Conservation (phyloP, 306 rosid species). For the Cicer cuneatum region DNA sequence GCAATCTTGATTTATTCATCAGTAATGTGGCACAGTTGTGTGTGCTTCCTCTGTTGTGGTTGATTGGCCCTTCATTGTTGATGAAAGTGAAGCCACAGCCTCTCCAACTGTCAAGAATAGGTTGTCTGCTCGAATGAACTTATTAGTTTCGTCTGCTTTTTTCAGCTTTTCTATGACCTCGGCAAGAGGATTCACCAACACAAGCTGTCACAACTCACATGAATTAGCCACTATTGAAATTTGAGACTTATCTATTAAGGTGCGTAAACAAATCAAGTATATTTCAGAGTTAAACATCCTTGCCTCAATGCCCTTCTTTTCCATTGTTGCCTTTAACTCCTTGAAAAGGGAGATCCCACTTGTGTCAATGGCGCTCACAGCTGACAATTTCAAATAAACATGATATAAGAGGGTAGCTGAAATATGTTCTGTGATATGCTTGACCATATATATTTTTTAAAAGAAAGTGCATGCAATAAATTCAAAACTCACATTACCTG, state of each 20-base stretch:
- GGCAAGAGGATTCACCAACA: constrained; percentile 88
- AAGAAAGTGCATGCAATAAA: background rate
- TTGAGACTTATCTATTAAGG: constrained; percentile 9
- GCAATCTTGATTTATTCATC: constrained; percentile 23
- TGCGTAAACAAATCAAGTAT: background rate
- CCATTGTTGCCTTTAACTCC: constrained; percentile 67
- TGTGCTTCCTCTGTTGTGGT: constrained; percentile 46
- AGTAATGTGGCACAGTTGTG: constrained; percentile 30
- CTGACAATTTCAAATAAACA: constrained; percentile 52
- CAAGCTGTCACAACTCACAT: constrained; percentile 62
- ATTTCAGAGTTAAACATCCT: constrained; percentile 39
- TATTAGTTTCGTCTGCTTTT: constrained; percentile 62
- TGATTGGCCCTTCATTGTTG: constrained; percentile 59
- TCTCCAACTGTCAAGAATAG: constrained; percentile 87
- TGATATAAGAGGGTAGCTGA: constrained; percentile 17
- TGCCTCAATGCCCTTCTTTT: constrained; percentile 78
- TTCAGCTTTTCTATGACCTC: constrained; percentile 85
- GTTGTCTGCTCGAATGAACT: constrained; percentile 53
- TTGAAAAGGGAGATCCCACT: constrained; percentile 79
- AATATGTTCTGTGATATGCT: constrained; percentile 2
- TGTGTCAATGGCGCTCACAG: constrained; percentile 88
- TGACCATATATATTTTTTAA: background rate
- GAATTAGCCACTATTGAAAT: constrained; percentile 19
- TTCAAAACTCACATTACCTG: constrained; percentile 57
- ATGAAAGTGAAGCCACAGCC: constrained; percentile 77